Base-by-base conservation (phyloP, 2,329 filamentous ascomycete genomes). In the Fusarium xyrophilum region DNA sequence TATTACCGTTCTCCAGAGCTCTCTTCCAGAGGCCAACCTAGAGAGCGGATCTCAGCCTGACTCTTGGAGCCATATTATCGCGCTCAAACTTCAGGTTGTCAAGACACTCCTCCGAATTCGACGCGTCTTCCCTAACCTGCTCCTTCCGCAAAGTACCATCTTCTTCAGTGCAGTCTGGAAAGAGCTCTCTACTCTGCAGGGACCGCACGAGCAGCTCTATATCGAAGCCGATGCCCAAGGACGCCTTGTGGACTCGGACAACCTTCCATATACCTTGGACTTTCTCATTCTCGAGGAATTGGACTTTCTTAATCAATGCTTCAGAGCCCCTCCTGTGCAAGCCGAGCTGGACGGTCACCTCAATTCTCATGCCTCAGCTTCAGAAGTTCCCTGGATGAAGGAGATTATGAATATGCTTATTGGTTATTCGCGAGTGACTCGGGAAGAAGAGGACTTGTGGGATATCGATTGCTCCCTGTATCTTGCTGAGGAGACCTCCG, bases 381-480 rank as follows among this genome's bases (percentile, higher is more conserved):
- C 88, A 59, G 85, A 88, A 13, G 89, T 90, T 4, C 88, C 89
- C 11, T 98, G 95, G 95, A 86, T 97, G 70, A 85, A 91, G 35
- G 92, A 97, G 74, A 89, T 97, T 23, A 91, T 97, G 88, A 92
- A 91, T 76, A 86, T 97, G 69, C 88, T 93, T 13, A 89, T 93
- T 23, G 88, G 89, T 2, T 98, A 97, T 79, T 91, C 93, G 15
- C 93, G 95, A 69, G 96, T 99, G 72, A 94, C 92, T 4, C 89
- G 88, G 30, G 96, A 99, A 78, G 96, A 98, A 76, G 93, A 97
- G 80, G 93, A 92, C 11, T 81, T 99, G 13, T 99, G 96, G 96
- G 93, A 97, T 72, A 93, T 97, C 67, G 96, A 99, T 78, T 91
- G 96, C 71, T 98, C 97, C 61, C 86, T 99, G 4, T 99, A 96